phyloP scores from a whole-genome alignment of 2,329 filamentous ascomycete species.

The Anisogramma anomala region DNA sequence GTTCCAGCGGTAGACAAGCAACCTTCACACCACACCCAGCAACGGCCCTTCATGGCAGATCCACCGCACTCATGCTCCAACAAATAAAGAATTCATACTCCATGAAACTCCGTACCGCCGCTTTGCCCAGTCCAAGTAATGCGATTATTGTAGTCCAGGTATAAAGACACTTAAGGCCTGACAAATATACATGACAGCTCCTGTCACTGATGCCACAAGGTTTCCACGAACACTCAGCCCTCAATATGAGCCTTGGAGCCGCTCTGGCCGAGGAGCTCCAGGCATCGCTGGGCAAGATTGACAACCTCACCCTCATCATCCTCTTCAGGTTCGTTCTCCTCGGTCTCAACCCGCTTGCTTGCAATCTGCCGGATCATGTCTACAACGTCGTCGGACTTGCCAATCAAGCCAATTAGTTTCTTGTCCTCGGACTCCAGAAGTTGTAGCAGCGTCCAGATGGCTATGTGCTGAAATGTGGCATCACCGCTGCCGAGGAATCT shows the following conservation, averaged over 20 bases:
- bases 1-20: too few relatives aligned
- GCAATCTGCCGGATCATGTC: slow-evolving; percentile 86
- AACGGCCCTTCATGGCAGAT: slow-evolving; percentile 10
- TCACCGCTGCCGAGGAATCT: slow-evolving; percentile 91
- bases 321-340: slow-evolving; percentile 77
- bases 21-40: too few relatives aligned
- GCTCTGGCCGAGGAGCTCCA: slow-evolving; percentile 71
- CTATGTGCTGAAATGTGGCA: slow-evolving; percentile 96
- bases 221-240: slow-evolving; percentile 37
- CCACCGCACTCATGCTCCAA: slow-evolving; percentile 16
- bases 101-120: slow-evolving; percentile 31
- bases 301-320: slow-evolving; percentile 91
- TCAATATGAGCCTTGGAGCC: slow-evolving; percentile 73
- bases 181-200: slow-evolving; percentile 5
- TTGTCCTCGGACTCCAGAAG: slow-evolving; percentile 91
- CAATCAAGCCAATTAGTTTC: slow-evolving; percentile 76
- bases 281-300: slow-evolving; percentile 75
- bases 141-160: slow-evolving; percentile 22
- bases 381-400: slow-evolving; percentile 81
- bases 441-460: slow-evolving; percentile 94
- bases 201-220: slow-evolving; percentile 10
- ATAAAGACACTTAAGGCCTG: slow-evolving; percentile 15
- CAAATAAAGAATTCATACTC: slow-evolving; percentile 27
- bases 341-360: slow-evolving; percentile 76
- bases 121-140: slow-evolving; percentile 26